phyloP scores from a whole-genome alignment of 2,329 filamentous ascomycete genomes.

The Diaporthe ampelina region DNA sequence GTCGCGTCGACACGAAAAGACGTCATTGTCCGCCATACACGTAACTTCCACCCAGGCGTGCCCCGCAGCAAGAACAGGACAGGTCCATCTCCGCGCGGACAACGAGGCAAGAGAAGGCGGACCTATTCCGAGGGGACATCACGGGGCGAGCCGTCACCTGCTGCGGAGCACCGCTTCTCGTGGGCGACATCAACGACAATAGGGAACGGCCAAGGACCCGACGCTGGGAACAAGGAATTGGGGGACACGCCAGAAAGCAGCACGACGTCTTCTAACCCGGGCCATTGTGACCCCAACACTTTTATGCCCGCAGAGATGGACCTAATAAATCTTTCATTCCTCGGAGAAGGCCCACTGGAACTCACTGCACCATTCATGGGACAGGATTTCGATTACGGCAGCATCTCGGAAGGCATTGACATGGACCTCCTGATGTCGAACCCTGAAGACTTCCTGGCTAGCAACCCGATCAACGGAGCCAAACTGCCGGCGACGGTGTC shows the following conservation, averaged over 20 bases:
- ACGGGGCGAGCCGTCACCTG: background rate
- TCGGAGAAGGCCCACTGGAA: background rate
- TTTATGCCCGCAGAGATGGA: background rate
- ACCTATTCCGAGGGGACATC: background rate
- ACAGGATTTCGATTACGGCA: background rate
- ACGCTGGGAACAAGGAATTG: background rate
- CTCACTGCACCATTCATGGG: background rate
- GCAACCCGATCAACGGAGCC: background rate
- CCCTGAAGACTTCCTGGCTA: background rate
- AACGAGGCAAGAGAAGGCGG: background rate
- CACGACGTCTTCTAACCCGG: background rate
- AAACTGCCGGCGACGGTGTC: background rate
- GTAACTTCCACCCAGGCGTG: background rate
- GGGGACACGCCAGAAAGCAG: background rate
- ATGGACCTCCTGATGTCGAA: background rate
- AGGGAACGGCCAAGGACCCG: background rate
- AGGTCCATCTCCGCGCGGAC: background rate
- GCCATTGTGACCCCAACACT: background rate
- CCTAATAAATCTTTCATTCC: background rate
- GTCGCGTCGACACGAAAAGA: constrained; percentile 1
- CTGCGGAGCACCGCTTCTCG: background rate
- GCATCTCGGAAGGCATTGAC: background rate
- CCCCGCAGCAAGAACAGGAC: background rate
- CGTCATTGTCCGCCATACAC: background rate
- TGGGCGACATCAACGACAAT: background rate